Evolutionary conservation across 352 stramenopile genomes (phyloP).

Genomic region (Pelagophyceae sp.): DNA sequence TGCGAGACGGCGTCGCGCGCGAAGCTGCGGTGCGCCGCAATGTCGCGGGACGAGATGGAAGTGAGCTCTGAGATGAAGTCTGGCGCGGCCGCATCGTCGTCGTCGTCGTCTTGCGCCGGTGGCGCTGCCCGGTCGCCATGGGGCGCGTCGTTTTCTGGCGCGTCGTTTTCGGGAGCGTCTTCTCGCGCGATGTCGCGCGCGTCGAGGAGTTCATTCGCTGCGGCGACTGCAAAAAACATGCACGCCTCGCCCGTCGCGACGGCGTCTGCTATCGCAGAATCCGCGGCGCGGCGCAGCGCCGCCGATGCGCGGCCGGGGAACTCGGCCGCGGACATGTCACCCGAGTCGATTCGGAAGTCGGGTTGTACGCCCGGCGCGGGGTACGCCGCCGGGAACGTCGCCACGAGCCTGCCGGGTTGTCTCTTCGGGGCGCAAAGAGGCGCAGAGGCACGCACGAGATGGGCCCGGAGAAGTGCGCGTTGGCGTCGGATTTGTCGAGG

Average conservation of each 20-base stretch:
- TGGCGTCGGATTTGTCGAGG: background rate
- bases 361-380: conserved; percentile 36
- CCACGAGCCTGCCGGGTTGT: too few species aligned
- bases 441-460: too few species aligned
- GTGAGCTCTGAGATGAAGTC: conserved; percentile 20
- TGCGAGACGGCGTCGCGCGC: background rate
- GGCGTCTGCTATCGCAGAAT: conserved; percentile 33
- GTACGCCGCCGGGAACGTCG: conserved; percentile 46
- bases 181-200: conserved; percentile 5
- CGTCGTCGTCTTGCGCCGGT: conserved; percentile 9
- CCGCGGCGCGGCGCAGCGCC: conserved; percentile 31
- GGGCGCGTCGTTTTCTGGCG: background rate
- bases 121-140: background rate
- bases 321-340: conserved; percentile 40
- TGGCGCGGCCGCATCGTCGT: conserved; percentile 11
- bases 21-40: conserved; percentile 37
- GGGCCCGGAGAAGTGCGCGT: background rate
- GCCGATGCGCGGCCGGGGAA: conserved; percentile 31
- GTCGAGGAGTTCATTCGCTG: conserved; percentile 47
- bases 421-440: too few species aligned
- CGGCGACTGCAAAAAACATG: conserved; percentile 46
- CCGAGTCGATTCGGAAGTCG: conserved; percentile 33
- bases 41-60: conserved; percentile 30
- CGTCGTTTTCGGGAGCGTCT: background rate
- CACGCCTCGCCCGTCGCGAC: conserved; percentile 45